Evolutionary conservation across 306 rosid genomes (phyloP).

Genomic region (Citrullus mucosospermus): DNA sequence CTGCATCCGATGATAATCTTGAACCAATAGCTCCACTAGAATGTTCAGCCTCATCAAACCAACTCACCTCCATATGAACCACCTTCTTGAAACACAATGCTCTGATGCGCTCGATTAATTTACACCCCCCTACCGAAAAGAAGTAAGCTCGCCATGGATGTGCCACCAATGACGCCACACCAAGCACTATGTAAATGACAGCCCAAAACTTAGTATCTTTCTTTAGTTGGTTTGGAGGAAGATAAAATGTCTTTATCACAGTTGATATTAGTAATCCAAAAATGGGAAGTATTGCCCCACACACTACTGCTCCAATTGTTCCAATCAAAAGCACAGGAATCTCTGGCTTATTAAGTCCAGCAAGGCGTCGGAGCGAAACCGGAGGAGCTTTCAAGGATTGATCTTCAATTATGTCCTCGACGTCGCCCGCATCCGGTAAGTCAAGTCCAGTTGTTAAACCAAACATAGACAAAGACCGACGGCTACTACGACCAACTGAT

Average conservation of each 20-base stretch:
- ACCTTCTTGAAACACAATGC: constrained; percentile 5
- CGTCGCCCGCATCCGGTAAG: neutral
- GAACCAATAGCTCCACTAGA: constrained; percentile 10
- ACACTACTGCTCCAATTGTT: neutral
- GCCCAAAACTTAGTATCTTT: constrained; percentile 8
- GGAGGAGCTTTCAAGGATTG: neutral
- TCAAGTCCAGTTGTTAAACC: neutral
- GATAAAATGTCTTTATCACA: neutral
- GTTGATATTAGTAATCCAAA: neutral
- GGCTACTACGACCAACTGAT: neutral
- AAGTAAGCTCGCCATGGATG: constrained; percentile 5
- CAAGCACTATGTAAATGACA: neutral
- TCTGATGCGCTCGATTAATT: neutral
- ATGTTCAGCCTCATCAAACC: constrained; percentile 6
- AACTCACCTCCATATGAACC: constrained; percentile 5
- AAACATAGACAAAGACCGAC: neutral
- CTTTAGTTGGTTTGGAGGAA: neutral
- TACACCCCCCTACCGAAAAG: neutral
- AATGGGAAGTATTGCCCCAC: constrained; percentile 1
- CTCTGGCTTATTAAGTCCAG: constrained; percentile 7
- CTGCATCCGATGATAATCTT: neutral
- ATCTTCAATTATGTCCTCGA: neutral
- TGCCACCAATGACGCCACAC: neutral
- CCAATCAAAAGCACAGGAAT: neutral
- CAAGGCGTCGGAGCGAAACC: neutral